A percentile compares a stretch with the other conserved stretches of the same genome.
phyloP scores from a whole-genome alignment of 768 basidiomycete genomes.

The Boletus rubroflammeus region DNA sequence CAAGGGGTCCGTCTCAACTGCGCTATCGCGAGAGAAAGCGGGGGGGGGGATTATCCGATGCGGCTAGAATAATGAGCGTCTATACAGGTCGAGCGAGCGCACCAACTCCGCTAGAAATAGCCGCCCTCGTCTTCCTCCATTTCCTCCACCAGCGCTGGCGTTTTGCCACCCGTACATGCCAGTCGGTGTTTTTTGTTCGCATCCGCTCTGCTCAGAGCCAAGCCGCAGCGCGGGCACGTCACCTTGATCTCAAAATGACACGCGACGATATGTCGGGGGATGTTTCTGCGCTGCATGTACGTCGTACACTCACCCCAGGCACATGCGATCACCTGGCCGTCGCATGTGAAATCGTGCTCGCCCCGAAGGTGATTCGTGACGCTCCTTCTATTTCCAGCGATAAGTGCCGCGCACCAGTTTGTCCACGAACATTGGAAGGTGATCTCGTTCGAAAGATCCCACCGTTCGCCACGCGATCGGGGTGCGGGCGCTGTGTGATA shows the following conservation, averaged over 20 bases:
- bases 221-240: conserved; percentile 11
- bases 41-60: not conserved
- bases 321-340: conserved; percentile 12
- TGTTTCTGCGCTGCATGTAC: conserved; percentile 23
- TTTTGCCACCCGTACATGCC: conserved; percentile 7
- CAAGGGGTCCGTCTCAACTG: not conserved
- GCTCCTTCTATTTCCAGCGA: conserved; percentile 18
- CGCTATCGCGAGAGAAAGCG: not conserved
- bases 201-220: conserved; percentile 21
- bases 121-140: conserved; percentile 1
- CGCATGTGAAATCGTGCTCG: conserved; percentile 18
- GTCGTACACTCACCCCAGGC: conserved; percentile 16
- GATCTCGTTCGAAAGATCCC: not conserved
- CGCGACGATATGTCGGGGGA: conserved; percentile 25
- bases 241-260: conserved; percentile 25
- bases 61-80: not conserved
- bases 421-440: conserved; percentile 25
- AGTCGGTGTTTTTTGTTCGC: conserved; percentile 22
- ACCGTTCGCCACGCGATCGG: conserved; percentile 9
- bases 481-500: conserved; percentile 6
- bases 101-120: conserved; percentile 13
- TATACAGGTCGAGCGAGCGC: not conserved
- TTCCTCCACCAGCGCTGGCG: not conserved
- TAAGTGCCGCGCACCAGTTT: conserved; percentile 7
- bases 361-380: conserved; percentile 21